Conservation (phyloP, 176 grass and related monocot species). For the maize (Zea mays) region Zm-B73-REFERENCE-NAM-5.0 NC_050099.1:178108001-178108500, state of each 20-base stretch:
- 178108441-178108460: too few relatives aligned
- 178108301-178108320: constrained; percentile 88
- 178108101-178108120: not conserved
- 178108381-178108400: not conserved
- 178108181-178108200: constrained; percentile 90
- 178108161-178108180: constrained; percentile 83
- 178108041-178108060: constrained; percentile 11
- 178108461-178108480: too few relatives aligned
- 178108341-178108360: constrained; percentile 32
- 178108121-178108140: constrained; percentile 81
- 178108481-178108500: too few relatives aligned
- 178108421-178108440: too few relatives aligned
- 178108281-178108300: constrained; percentile 85
- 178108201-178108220: constrained; percentile 83
- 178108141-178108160: constrained; percentile 91
- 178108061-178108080: not conserved
- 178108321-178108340: constrained; percentile 74
- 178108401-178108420: too few relatives aligned
- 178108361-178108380: not conserved
- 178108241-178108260: constrained; percentile 69
- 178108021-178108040: constrained; percentile 8
- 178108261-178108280: constrained; percentile 96
- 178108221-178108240: constrained; percentile 76
- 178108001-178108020: constrained; percentile 8
- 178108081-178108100: not conserved